Evolutionary conservation across 805 yeast genomes (phyloP), one percentile per base, ranked within the genome.

Genomic region (Starmerella vitae): DNA sequence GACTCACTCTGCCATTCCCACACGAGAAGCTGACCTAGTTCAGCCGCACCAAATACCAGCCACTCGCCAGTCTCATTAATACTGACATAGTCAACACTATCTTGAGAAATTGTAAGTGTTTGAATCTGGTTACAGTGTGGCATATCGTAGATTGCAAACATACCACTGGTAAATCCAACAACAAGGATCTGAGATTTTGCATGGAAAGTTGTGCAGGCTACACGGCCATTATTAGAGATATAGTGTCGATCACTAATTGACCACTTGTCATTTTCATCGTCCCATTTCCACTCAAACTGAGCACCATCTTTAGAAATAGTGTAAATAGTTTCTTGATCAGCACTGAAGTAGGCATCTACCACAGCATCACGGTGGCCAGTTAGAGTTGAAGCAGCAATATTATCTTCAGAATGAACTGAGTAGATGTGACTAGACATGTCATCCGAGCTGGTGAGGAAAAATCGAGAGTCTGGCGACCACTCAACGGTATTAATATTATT

Each of bases 1-100:
- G 95, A 82, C 58, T 91, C 98, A 4, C 94, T 81, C 63, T 91
- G 95, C 98, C 98, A 91, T 66, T 91, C 98, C 66, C 93, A 91
- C 0, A 91, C 98, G 41, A 91, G 63, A 43, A 91, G 63, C 61
- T 91, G 98, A n/a, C 98, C 98, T 21, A 82, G 60, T 54, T 76
- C 77, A 25, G 84, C 63, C 0, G 96, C 85, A 4, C 98, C 98
- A 59, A 91, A 82, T 0, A 95, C 94, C 24, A 91, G 65, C 98
- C 98, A 91, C 59, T 91, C 98, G 25, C 98, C 98, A 5, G 86
- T 66, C 2, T 67, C 60, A 57, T 88, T 91, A 28, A 91, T 71
- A 9, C 74, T 60, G 3, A 91, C 88, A 2, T 85, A 76, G 54
- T 81, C 84, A 20, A 91, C 79, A 3, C 86, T 77, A 52, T 84